A percentile compares a stretch with the other conserved stretches of the same genome.
Evolutionary conservation across 2,329 filamentous ascomycete species (phyloP).

Genomic region (Phaeoacremonium minimum): DNA sequence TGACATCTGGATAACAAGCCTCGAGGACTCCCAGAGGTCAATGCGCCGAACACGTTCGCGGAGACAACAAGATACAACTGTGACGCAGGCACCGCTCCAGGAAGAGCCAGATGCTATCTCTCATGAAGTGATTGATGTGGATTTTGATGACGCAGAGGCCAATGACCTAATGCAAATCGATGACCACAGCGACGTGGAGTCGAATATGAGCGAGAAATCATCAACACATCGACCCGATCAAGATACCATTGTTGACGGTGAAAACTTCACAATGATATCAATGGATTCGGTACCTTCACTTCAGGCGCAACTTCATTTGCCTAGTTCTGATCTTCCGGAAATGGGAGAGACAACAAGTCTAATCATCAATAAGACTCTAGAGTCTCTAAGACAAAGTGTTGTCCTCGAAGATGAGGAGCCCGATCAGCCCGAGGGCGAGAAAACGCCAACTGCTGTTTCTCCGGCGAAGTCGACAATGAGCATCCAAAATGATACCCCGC

Average conservation of each 20-base stretch:
- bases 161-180: slow-evolving; percentile 6
- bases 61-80: no score
- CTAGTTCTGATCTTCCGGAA: slow-evolving; percentile 31
- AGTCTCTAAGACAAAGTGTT: slow-evolving; percentile 38
- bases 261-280: slow-evolving; percentile 58
- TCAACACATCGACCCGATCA: slow-evolving; percentile 15
- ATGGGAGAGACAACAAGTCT: slow-evolving; percentile 52
- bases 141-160: no score
- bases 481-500: no score
- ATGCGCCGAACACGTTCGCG: slow-evolving; percentile 1
- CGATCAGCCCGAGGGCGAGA: slow-evolving; percentile 7
- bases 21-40: slow-evolving; percentile 2
- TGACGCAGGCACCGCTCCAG: no score
- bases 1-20: slow-evolving; percentile 12
- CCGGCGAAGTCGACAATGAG: slow-evolving; percentile 4
- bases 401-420: slow-evolving; percentile 14
- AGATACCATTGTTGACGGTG: slow-evolving; percentile 27
- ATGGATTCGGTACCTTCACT: slow-evolving; percentile 50
- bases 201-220: slow-evolving; percentile 7
- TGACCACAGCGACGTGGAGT: slow-evolving; percentile 11
- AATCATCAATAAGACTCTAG: slow-evolving; percentile 52
- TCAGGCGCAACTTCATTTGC: slow-evolving; percentile 32
- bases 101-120: no score
- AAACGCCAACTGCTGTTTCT: neutral
- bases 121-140: no score